A percentile compares a stretch with the other conserved stretches of the same genome.
These are phyloP conservation scores for Trametes polyzona DNA, from an alignment of 1,284 basidiomycete species.

Conservation along the genomic window DNA sequence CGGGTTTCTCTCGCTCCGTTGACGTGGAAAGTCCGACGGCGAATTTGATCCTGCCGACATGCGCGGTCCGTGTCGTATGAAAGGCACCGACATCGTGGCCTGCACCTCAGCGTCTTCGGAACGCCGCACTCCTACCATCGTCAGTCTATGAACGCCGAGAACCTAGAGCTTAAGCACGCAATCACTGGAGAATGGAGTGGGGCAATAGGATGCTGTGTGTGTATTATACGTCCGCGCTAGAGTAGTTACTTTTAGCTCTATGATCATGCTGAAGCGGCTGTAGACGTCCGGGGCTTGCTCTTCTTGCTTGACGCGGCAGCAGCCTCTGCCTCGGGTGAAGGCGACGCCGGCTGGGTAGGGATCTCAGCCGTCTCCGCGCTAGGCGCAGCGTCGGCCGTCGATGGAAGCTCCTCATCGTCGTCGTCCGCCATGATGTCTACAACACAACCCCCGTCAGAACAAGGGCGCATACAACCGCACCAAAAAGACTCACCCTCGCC, in stretches of 20 bases:
- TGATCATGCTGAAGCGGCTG: conserved; percentile 7
- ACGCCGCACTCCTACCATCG: background rate
- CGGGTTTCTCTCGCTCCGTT: background rate
- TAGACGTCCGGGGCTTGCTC: conserved; percentile 12
- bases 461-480: background rate
- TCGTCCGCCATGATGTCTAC: conserved; percentile 37
- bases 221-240: conserved; percentile 19
- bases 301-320: conserved; percentile 1
- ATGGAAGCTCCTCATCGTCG: conserved; percentile 27
- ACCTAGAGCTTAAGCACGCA: too few relatives aligned
- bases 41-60: background rate
- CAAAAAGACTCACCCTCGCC: conserved; percentile 72
- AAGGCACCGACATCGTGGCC: background rate
- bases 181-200: too few relatives aligned
- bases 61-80: background rate
- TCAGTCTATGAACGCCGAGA: background rate
- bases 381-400: conserved; percentile 5
- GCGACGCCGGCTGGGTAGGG: conserved; percentile 6
- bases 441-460: background rate
- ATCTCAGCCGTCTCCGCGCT: conserved; percentile 10
- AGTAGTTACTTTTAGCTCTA: conserved; percentile 23
- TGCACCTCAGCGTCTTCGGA: background rate
- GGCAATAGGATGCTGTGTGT: conserved; percentile 13
- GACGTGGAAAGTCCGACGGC: background rate
- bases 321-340: conserved; percentile 8